Evolutionary conservation across 768 basidiomycete genomes (phyloP), one percentile per base, ranked within the genome.

Genomic region (Hortiboletus campestris): DNA sequence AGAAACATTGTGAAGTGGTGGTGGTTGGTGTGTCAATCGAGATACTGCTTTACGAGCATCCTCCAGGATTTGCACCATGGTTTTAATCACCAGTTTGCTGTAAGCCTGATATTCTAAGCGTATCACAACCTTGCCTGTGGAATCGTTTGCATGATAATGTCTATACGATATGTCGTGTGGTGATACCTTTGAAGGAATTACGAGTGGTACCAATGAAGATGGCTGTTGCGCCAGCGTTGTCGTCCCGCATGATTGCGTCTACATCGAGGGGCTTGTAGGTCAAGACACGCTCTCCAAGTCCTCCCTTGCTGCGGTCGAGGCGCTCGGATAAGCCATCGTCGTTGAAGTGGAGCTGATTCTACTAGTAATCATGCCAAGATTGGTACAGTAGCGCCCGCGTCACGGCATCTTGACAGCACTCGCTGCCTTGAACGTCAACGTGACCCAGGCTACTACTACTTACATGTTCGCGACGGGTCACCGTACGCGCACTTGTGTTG

Each of bases 171-270:
- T 46, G n/a, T 20, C 48, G 12, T 45, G 53, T 31, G 14, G 22
- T 48, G 19, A 46, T 63, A 88, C 91, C 91, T 81, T 86, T 78
- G 75, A 94, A 94, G 0, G 85, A 86, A 68, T 93, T 87, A 53
- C 92, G 82, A 7, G 92, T 95, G 14, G 91, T 91, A 9, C 92
- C 92, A 50, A 93, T 82, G 74, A 95, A 94, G 4, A 85, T 75
- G 11, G 84, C 84, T 12, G 80, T 84, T 34, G 89, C 91, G 7
- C 91, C 92, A 20, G 87, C 86, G 40, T 73, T 69, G 49, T 85
- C 79, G 65, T 85, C 78, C 44, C 78, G 67, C n/a, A 85, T 78
- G 58, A 91, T 85, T 0, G 70, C 67, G 12, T 82, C 71, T 5
- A 79, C 74, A 57, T 90, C 77, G 36, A 94, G 82, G 7, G 72